These are phyloP conservation scores for Sinapis alba DNA, from an alignment of 441 rosid genomes.

Conservation along the genomic window DNA sequence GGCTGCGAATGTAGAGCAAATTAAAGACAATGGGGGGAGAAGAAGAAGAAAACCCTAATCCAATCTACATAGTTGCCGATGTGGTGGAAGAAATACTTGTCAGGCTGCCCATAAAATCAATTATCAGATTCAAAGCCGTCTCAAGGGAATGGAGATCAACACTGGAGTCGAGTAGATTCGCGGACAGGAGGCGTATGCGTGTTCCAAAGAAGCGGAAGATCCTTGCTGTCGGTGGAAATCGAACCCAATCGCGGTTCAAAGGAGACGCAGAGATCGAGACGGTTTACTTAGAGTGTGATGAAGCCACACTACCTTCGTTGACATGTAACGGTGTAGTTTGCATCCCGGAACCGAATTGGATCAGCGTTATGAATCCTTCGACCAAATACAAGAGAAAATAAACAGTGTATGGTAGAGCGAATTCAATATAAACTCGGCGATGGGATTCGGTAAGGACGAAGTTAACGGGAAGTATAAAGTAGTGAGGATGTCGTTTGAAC, in stretches of 20 bases:
- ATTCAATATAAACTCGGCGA: not conserved
- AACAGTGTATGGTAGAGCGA: not conserved
- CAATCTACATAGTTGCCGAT: not conserved
- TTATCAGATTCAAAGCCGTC: not conserved
- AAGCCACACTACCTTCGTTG: not conserved
- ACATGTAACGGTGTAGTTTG: not conserved
- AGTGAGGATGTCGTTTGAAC: not conserved
- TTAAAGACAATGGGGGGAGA: not conserved
- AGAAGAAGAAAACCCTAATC: not conserved
- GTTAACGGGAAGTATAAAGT: not conserved
- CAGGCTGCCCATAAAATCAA: not conserved
- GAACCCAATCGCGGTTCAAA: not conserved
- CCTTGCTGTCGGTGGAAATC: not conserved
- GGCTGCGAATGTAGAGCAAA: not conserved
- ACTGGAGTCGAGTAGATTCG: not conserved
- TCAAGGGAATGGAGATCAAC: not conserved
- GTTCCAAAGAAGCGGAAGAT: not conserved
- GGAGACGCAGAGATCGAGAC: conserved; percentile 3
- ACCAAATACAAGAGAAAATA: too few species aligned
- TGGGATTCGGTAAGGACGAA: conserved; percentile 3
- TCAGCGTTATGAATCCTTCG: not conserved
- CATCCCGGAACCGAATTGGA: not conserved
- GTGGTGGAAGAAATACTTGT: not conserved
- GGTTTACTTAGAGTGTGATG: not conserved
- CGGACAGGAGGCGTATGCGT: not conserved